Evolutionary conservation across 371 early-diverging fungal species (phyloP).

Genomic region (Fennellomyces sp.): DNA sequence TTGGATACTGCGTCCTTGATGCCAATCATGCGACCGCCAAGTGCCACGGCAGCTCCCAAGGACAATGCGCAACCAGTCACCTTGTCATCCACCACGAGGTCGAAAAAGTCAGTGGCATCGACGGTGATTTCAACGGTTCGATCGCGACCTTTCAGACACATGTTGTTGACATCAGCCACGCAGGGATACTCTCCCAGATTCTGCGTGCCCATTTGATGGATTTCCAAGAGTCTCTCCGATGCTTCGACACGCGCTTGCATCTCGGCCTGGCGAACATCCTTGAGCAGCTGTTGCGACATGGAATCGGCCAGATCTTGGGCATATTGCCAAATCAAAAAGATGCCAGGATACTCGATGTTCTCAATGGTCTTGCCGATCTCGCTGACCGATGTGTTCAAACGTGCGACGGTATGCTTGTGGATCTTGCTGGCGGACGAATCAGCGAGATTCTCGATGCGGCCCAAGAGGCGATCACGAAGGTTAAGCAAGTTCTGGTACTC

Average conservation of each 20-base stretch:
- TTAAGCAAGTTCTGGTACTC: constrained; percentile 58
- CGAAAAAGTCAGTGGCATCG: constrained; percentile 72
- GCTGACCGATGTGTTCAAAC: constrained; percentile 61
- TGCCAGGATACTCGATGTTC: constrained; percentile 78
- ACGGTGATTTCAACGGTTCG: constrained; percentile 57
- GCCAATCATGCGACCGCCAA: constrained; percentile 52
- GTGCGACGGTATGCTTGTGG: constrained; percentile 52
- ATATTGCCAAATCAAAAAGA: constrained; percentile 84
- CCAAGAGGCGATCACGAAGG: constrained; percentile 58
- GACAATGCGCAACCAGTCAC: constrained; percentile 47
- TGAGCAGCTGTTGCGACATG: constrained; percentile 65
- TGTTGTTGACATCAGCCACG: constrained; percentile 44
- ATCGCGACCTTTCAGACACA: constrained; percentile 45
- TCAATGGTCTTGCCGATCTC: constrained; percentile 53
- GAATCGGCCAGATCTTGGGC: constrained; percentile 78
- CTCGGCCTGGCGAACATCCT: constrained; percentile 71
- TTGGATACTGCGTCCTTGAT: constrained; percentile 47
- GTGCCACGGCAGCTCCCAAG: constrained; percentile 41
- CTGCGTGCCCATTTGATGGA: constrained; percentile 63
- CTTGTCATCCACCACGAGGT: constrained; percentile 58
- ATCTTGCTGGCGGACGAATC: constrained; percentile 62
- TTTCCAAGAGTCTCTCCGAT: constrained; percentile 53
- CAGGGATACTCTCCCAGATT: constrained; percentile 46
- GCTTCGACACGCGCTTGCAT: constrained; percentile 68
- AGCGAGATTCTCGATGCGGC: constrained; percentile 68